Evolutionary conservation across 192 early-diverging fungal species (phyloP).

Genomic region (Coemansia biformis): DNA sequence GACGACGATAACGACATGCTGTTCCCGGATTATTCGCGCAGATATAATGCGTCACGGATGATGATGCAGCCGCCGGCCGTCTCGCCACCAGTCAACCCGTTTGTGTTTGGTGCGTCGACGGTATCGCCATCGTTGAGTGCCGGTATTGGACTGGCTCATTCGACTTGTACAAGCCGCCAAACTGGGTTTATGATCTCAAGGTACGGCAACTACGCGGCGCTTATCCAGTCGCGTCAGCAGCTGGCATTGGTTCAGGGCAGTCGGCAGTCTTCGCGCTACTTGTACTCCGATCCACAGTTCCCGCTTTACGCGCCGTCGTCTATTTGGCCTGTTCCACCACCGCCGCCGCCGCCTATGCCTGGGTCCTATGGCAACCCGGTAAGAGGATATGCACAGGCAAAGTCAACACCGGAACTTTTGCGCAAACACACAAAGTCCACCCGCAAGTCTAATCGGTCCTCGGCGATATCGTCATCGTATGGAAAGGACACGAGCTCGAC

Average conservation of each 20-base stretch:
- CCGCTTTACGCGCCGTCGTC: conserved; percentile 15
- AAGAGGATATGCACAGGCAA: conserved; percentile 21
- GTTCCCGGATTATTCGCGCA: conserved; percentile 20
- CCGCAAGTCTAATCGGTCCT: neutral
- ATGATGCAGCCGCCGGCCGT: conserved; percentile 14
- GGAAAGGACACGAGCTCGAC: conserved; percentile 4
- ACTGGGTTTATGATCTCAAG: conserved; percentile 29
- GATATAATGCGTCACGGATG: conserved; percentile 12
- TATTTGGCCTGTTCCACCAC: conserved; percentile 15
- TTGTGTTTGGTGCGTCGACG: conserved; percentile 26
- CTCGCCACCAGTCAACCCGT: conserved; percentile 24
- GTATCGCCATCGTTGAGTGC: conserved; percentile 2
- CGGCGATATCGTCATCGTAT: no score
- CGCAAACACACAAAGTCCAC: neutral
- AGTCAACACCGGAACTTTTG: conserved; percentile 33
- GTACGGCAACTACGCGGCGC: conserved; percentile 39
- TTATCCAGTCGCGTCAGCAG: conserved; percentile 38
- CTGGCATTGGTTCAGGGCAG: conserved; percentile 25
- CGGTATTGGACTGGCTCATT: no score
- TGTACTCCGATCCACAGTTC: conserved; percentile 38
- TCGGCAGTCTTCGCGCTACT: conserved; percentile 9
- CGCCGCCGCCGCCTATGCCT: neutral
- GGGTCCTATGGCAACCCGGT: neutral
- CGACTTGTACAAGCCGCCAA: neutral
- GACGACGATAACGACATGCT: conserved; percentile 9